Percentiles rank a stretch among this genome's conserved stretches.
These are phyloP conservation scores for Isoetes taiwanensis DNA, from an alignment of 75 land plant genomes.

Conservation along the genomic window DNA sequence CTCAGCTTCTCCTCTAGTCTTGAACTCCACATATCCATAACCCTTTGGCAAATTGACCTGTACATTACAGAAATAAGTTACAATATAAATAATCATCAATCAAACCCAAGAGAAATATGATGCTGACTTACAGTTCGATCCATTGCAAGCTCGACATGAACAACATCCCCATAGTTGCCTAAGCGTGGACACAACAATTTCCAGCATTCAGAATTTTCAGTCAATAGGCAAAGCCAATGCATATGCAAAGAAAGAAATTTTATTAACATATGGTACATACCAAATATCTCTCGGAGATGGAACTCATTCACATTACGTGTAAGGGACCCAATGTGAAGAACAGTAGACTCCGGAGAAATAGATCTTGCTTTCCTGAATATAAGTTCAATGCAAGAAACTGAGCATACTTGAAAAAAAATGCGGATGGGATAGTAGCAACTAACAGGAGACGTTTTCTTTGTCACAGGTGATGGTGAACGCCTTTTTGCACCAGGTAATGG, in stretches of 20 bases:
- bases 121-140: slow-evolving; percentile 62
- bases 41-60: slow-evolving; percentile 82
- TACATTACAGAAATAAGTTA: background rate
- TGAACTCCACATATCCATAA: slow-evolving; percentile 78
- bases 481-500: too few relatives aligned
- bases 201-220: background rate
- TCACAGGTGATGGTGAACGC: too few relatives aligned
- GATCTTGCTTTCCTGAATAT: slow-evolving; percentile 67
- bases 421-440: too few relatives aligned
- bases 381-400: too few relatives aligned
- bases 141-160: slow-evolving; percentile 71
- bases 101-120: background rate
- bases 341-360: slow-evolving; percentile 42
- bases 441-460: too few relatives aligned
- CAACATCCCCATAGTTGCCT: slow-evolving; percentile 93
- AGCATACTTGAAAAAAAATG: too few relatives aligned
- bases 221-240: background rate
- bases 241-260: background rate
- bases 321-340: slow-evolving; percentile 52
- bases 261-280: slow-evolving; percentile 26
- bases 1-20: slow-evolving; percentile 71
- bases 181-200: background rate
- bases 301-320: slow-evolving; percentile 90
- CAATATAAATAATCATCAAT: background rate
- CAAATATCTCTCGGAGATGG: slow-evolving; percentile 82